Base-by-base conservation (phyloP, 2,329 filamentous ascomycete genomes). In the Huntiella moniliformis region DNA sequence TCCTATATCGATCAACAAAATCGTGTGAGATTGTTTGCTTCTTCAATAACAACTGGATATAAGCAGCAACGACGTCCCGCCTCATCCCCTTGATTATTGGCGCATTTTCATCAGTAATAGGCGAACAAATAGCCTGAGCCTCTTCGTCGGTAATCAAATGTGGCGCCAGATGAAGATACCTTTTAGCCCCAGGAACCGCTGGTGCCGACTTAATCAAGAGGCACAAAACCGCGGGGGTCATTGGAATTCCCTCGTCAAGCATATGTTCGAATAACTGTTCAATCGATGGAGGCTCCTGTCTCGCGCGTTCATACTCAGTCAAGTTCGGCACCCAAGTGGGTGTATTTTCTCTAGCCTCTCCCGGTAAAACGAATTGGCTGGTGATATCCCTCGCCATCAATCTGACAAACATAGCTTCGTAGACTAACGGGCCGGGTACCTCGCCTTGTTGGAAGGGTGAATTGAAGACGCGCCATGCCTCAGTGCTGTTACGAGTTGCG, bases 301-400 rank as follows among this genome's bases (percentile, higher is more conserved):
- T 67, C 35, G 74, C 68, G 52, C 73, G 73, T 48, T 82, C 79
- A 46, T 77, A 73, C n/a, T 77, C 69, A 49, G 67, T 80, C 54
- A 67, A 68, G 57, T 67, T 82, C 58, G 63, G 61, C 10, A 50
- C 46, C 17, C 39, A 43, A n/a, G 49, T 49, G n/a, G 48, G 44
- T 5, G 48, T 47, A 5, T 37, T 28, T 33, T 55, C 53, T 16
- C 54, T 50, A 18, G 47, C 54, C 38, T 56, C 53, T 12, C 54
- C 54, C 3, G 52, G 42, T 1, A 52, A 49, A 22, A 54, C 53
- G 3, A 44, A 16, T 31, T 22, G 7, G 5, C 50, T 47, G 13
- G 55, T 50, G 17, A 58, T 53, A 3, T 54, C 52, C 3, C 54
- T 56, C 5, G 62, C 64, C 13, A 64, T 57, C 1, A 79, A 61